Evolutionary conservation across 257 asterid species (phyloP), one percentile per base, ranked within the genome.

Genomic region (Petrea volubilis): DNA sequence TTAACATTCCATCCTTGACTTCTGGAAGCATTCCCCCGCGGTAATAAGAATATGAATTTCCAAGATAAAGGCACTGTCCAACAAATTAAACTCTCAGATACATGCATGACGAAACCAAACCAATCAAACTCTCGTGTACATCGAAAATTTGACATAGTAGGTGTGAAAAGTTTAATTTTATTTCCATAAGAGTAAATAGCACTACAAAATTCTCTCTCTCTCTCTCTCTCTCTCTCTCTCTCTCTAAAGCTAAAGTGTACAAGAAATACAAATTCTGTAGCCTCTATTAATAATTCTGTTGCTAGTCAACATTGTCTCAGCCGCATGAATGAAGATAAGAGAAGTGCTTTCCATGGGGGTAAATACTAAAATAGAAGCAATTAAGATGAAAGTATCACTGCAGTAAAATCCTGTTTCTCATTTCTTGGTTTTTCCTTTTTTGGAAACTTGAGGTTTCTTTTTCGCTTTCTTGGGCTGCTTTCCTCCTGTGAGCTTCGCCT

Each of bases 371-470:
- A 68, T 28, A 5, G 57, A 62, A 51, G 55, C 23, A 38, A 47
- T 25, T 27, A n/a, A 55, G 9, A 56, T 50, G 59, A 59, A 44
- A 72, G 53, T 50, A 58, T 44, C 23, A 40, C 53, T 50, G 38
- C 10, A 10, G 60, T 46, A 28, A 40, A 31, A 24, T 18, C 55
- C 12, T n/a, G 60, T 67, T 51, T 63, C 72, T 87, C 86, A 90
- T 83, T 85, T 92, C 93, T 81, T 92, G 72, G 80, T 20, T 86
- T 86, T 90, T 85, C 88, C 72, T 68, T 87, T 87, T 72, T 79
- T 84, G 28, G 90, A 50, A 75, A 78, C 90, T 76, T 79, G 88
- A 62, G 97, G 68, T 84, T 91, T 91, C 90, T 68, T 93, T 80
- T 85, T 86, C 74, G 60, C 85, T 82, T 83, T 93, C 86, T 90